Evolutionary conservation across 495 filamentous ascomycete genomes (phyloP), one percentile per base, ranked within the genome.

Genomic region (Durotheca rogersii): DNA sequence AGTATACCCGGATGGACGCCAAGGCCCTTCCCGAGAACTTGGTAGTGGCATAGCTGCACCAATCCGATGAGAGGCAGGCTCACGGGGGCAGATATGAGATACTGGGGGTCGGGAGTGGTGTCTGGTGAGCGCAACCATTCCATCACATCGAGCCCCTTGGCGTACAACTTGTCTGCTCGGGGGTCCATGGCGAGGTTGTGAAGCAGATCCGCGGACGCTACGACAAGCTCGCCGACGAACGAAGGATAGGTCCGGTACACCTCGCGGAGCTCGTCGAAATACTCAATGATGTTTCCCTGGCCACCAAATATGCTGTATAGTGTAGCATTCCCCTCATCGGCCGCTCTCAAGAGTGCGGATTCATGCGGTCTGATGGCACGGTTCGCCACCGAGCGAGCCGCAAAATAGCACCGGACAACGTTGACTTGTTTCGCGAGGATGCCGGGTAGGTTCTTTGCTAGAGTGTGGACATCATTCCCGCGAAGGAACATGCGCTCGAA

Each of bases 221-320:
- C 72, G 58, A 99, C 80, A 35, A 96, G 79, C 33, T 93, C 87
- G 47, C 90, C 87, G 3, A 97, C 82, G 43, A 97, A 89, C 1
- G 87, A 86, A 1, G 87, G 84, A 68, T 99, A 99, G 10, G 89
- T 94, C 36, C 77, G 81, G 74, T 91, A 94, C 23, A 97, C 77
- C 67, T 92, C 86, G 29, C 92, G 83, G 31, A 99, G 80, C 71
- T 99, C 94, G 45, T 96, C 91, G 64, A 97, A 99, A 71, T 97
- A 99, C 68, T 97, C 94, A 67, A 97, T 90, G 50, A 97, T 96
- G 67, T 97, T 99, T 43, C 94, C 94, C 66, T 99, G 94, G n/a
- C 94, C 94, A 35, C 94, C 94, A 53, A 96, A 96, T 47, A 99
- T 88, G 39, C 83, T 88, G 74, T 95, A 97, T 32, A 97, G 76